Base-by-base conservation (phyloP, 2,329 filamentous ascomycete species). In the Aspergillus melleus region DNA sequence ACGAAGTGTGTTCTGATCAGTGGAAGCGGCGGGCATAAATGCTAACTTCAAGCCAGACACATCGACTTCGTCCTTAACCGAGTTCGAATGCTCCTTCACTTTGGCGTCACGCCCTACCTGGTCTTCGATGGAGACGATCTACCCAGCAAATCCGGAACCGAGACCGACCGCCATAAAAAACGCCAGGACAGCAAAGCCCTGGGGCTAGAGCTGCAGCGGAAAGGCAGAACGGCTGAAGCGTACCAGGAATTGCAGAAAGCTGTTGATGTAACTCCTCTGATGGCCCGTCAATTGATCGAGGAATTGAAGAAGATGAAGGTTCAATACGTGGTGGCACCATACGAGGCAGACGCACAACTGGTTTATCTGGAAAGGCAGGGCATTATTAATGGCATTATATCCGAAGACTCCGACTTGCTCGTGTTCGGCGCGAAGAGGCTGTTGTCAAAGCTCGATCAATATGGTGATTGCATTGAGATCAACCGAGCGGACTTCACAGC, bases 61-160 rank as follows among this genome's bases (percentile, higher is more conserved):
- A 87, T 99, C 71, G 90, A 96, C 72, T 96, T 92, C 69, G 90
- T 90, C 55, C 89, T 99, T 84, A 86, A 90, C 71, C 90, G 93
- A 61, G 92, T 99, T 54, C 89, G 89, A 61, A 98, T 99, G 95
- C 86, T 96, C 59, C 86, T 92, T 63, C 90, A 96, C 77, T 97
- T 96, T 73, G 94, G 93, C 24, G 86, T 98, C 46, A 96, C 84
- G n/a, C 95, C 95, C 0, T 99, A 96, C 74, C 79, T 99, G 57
- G 90, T 99, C 39, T 99, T 99, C 74, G 95, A 99, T 77, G 95
- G 95, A 63, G 95, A 97, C 73, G 92, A 90, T 72, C 84, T 99
- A 24, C 95, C 95, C 32, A 96, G 93, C 81, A 99, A 99, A 77
- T 89, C 91, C 16, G 86, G 84, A 29, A 98, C 94, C 0, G 95